phyloP scores from a whole-genome alignment of 352 stramenopile species.

The Elongisporangium anandrum region DNA sequence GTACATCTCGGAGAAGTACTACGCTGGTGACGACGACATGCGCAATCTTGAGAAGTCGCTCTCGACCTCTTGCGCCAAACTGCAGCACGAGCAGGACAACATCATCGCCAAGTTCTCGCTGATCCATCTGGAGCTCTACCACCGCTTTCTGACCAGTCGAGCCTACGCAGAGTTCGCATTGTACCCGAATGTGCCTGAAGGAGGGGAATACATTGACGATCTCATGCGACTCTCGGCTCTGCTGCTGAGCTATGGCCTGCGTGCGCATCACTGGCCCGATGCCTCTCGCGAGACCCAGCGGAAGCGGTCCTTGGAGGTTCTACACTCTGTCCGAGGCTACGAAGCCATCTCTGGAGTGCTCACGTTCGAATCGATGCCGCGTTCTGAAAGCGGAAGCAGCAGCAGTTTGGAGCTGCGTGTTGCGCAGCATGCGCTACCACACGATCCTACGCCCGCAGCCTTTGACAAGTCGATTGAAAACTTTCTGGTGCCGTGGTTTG shows the following conservation, averaged over 20 bases:
- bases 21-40: constrained; percentile 71
- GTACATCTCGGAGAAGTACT: constrained; percentile 86
- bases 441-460: constrained; percentile 35
- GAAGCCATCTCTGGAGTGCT: constrained; percentile 74
- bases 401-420: constrained; percentile 31
- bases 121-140: constrained; percentile 84
- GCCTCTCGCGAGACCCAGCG: constrained; percentile 36
- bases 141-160: constrained; percentile 79
- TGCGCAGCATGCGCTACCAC: constrained; percentile 43
- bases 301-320: constrained; percentile 65
- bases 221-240: constrained; percentile 61
- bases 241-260: constrained; percentile 76
- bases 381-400: constrained; percentile 14
- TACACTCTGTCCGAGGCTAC: constrained; percentile 59
- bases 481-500: constrained; percentile 64
- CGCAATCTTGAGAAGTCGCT: constrained; percentile 64
- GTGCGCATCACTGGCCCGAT: constrained; percentile 75
- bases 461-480: constrained; percentile 70
- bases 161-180: constrained; percentile 82
- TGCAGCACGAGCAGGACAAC: constrained; percentile 78
- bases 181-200: constrained; percentile 49
- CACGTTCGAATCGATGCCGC: constrained; percentile 63
- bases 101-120: constrained; percentile 83
- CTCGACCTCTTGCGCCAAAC: constrained; percentile 46
- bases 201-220: constrained; percentile 68